Conservation (phyloP, 108 stramenopile species). For the Halocafeteria seosinensis region DNA sequence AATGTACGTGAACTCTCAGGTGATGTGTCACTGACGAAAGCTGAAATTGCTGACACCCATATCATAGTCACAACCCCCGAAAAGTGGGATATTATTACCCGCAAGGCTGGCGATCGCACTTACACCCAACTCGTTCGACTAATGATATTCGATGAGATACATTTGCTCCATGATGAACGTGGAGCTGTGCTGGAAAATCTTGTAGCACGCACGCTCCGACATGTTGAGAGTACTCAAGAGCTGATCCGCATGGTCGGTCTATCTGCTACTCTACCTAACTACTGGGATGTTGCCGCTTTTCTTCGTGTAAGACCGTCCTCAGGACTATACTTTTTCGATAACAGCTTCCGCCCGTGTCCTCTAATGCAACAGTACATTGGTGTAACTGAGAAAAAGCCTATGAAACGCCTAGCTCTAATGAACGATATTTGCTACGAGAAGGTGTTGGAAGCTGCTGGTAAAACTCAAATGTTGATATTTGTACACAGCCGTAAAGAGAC, state of each 20-base stretch:
- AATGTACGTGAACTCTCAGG: conserved; percentile 87
- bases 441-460: conserved; percentile 53
- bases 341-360: conserved; percentile 91
- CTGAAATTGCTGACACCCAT: conserved; percentile 89
- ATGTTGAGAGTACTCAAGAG: conserved; percentile 79
- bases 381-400: conserved; percentile 88
- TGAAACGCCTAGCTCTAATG: conserved; percentile 84
- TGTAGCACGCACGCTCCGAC: conserved; percentile 79
- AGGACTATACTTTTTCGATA: conserved; percentile 94
- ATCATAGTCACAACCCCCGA: conserved; percentile 97
- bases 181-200: conserved; percentile 94
- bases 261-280: conserved; percentile 97
- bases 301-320: conserved; percentile 82
- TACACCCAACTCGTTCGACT: conserved; percentile 89
- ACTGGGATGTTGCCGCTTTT: conserved; percentile 91
- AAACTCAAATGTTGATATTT: conserved; percentile 89
- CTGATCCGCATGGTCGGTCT: conserved; percentile 85
- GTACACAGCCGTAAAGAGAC: conserved; percentile 94
- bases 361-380: conserved; percentile 99
- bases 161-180: conserved; percentile 90
- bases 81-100: conserved; percentile 98
- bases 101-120: conserved; percentile 91
- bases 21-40: conserved; percentile 79
- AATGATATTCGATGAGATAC: conserved; percentile 96
- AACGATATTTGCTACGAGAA: conserved; percentile 99